Percentiles rank a stretch among this genome's conserved stretches.
phyloP scores from a whole-genome alignment of 192 early-diverging fungal species.

The Neocallimastix lanati region DNA sequence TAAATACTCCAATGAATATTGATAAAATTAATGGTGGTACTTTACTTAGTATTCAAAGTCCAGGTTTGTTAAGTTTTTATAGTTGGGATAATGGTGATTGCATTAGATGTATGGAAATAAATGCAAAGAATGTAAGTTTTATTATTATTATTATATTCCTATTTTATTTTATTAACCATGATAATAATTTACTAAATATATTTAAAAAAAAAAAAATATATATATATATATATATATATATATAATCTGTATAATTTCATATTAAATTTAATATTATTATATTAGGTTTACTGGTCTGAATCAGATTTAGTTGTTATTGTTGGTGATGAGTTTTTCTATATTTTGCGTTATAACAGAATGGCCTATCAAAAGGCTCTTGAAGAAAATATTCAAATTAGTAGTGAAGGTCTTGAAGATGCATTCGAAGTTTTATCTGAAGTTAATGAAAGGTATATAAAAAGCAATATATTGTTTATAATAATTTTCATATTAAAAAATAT shows the following conservation, averaged over 20 bases:
- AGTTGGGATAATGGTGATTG: constrained; percentile 89
- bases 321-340: constrained; percentile 82
- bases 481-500: too few relatives aligned
- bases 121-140: constrained; percentile 46
- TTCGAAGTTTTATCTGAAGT: constrained; percentile 90
- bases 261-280: too few relatives aligned
- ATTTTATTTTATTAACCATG: not conserved
- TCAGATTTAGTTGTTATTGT: constrained; percentile 78
- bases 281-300: constrained; percentile 82
- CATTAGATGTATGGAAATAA: constrained; percentile 86
- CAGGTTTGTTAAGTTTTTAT: constrained; percentile 65
- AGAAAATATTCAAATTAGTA: constrained; percentile 36
- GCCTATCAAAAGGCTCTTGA: constrained; percentile 59
- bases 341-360: constrained; percentile 76
- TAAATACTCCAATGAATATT: constrained; percentile 18
- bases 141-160: not conserved
- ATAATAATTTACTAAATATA: too few relatives aligned
- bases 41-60: constrained; percentile 72
- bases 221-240: too few relatives aligned
- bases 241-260: too few relatives aligned
- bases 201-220: too few relatives aligned
- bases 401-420: constrained; percentile 93
- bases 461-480: too few relatives aligned
- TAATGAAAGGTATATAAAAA: constrained; percentile 37
- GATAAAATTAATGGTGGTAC: constrained; percentile 91